Evolutionary conservation across 352 stramenopile genomes (phyloP).

Genomic region (Albugo laibachii): DNA sequence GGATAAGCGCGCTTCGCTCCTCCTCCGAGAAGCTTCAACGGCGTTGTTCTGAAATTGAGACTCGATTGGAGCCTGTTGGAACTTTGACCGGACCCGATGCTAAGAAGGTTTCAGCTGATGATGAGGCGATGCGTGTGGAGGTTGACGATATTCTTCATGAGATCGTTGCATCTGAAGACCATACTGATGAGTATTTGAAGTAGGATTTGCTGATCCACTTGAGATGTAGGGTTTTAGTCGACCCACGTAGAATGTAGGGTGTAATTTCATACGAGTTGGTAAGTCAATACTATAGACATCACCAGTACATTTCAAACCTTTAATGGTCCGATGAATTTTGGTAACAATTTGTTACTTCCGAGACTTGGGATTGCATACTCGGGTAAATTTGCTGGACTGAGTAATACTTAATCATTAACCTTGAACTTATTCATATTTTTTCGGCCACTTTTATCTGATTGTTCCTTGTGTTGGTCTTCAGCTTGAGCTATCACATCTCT

Average conservation of each 20-base stretch:
- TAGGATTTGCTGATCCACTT: neutral
- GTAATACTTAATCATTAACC: slow-evolving; percentile 5
- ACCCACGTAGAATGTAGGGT: slow-evolving; percentile 16
- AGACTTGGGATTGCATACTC: neutral
- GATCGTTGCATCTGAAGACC: neutral
- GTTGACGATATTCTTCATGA: neutral
- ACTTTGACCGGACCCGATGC: neutral
- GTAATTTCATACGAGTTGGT: slow-evolving; percentile 4
- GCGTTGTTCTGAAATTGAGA: neutral
- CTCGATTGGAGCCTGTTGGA: neutral
- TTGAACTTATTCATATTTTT: slow-evolving; percentile 2
- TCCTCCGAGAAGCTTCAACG: no score
- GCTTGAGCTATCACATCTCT: slow-evolving; percentile 9
- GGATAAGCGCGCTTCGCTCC: no score
- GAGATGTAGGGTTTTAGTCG: slow-evolving; percentile 8
- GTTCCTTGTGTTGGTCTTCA: slow-evolving; percentile 11
- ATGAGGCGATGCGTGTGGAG: neutral
- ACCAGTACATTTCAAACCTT: neutral
- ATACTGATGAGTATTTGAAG: neutral
- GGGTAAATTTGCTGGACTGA: slow-evolving; percentile 2
- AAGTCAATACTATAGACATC: slow-evolving; percentile 3
- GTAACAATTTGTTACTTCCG: neutral
- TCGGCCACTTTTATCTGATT: slow-evolving; percentile 4
- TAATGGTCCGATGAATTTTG: neutral
- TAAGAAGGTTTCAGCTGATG: neutral